Evolutionary conservation across 1,139 yeast genomes (phyloP).

Genomic region (Petasospora rhodanensis): DNA sequence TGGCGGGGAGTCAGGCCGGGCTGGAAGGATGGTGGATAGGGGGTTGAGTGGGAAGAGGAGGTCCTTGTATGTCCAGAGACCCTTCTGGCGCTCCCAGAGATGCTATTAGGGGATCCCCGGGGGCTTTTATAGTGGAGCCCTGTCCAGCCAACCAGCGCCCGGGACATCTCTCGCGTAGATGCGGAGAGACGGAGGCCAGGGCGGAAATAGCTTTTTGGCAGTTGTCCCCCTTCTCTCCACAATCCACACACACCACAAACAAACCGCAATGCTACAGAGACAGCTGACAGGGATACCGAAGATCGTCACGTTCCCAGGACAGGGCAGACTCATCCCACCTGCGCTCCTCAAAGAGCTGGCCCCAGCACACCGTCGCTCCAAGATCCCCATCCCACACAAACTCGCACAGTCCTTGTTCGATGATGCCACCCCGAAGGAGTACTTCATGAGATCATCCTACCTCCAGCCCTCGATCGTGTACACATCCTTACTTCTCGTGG

Average conservation of each 20-base stretch:
- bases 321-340: slow-evolving; percentile 17
- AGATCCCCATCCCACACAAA: slow-evolving; percentile 9
- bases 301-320: slow-evolving; percentile 23
- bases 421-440: slow-evolving; percentile 9
- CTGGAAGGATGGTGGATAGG: too few relatives aligned
- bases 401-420: slow-evolving; percentile 13
- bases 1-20: too few relatives aligned
- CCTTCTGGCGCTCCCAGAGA: too few relatives aligned
- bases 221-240: background rate
- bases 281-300: slow-evolving; percentile 7
- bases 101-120: too few relatives aligned
- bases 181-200: too few relatives aligned
- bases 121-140: too few relatives aligned
- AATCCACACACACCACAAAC: background rate
- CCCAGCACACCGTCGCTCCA: slow-evolving; percentile 9
- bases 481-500: slow-evolving; percentile 33
- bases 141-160: too few relatives aligned
- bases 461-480: slow-evolving; percentile 49
- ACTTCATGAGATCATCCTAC: slow-evolving; percentile 32
- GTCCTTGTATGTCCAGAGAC: too few relatives aligned
- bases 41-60: too few relatives aligned
- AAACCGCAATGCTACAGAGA: slow-evolving; percentile 7
- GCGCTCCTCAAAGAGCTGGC: slow-evolving; percentile 7
- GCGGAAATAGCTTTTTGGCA: too few relatives aligned
- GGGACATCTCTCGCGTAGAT: too few relatives aligned